A percentile compares a stretch with the other conserved stretches of the same genome.
Evolutionary conservation across 345 rosid species (phyloP).

Genomic region (Camelina laxa): DNA sequence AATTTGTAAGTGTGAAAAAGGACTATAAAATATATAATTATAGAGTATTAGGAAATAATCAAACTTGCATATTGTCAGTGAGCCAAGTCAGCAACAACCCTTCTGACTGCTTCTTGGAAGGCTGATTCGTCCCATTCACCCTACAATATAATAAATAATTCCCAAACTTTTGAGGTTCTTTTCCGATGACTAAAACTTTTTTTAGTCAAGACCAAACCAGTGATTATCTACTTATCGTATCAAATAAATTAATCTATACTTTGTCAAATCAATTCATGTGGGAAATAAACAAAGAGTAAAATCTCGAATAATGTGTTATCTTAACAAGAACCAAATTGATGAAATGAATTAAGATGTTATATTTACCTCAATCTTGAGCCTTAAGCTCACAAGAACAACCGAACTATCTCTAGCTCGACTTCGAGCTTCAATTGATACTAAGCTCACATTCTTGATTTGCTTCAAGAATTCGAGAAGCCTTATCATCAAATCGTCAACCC

Average conservation of each 20-base stretch:
- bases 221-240: slow-evolving; percentile 34
- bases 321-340: background rate
- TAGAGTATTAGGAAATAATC: slow-evolving; percentile 35
- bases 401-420: slow-evolving; percentile 43
- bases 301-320: background rate
- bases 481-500: slow-evolving; percentile 48
- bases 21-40: background rate
- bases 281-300: background rate
- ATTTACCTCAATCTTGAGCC: slow-evolving; percentile 69
- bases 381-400: slow-evolving; percentile 47
- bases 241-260: background rate
- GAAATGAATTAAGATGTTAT: background rate
- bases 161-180: background rate
- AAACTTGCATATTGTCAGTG: slow-evolving; percentile 50
- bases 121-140: slow-evolving; percentile 83
- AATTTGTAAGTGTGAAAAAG: background rate
- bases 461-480: slow-evolving; percentile 70
- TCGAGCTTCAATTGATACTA: slow-evolving; percentile 61
- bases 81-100: slow-evolving; percentile 71
- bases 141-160: slow-evolving; percentile 43
- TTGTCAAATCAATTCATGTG: slow-evolving; percentile 3
- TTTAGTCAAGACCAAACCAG: slow-evolving; percentile 29
- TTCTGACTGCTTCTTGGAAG: slow-evolving; percentile 83
- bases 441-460: slow-evolving; percentile 51
- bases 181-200: slow-evolving; percentile 10